Evolutionary conservation across 1,139 yeast genomes (phyloP), one percentile per base, ranked within the genome.

Genomic region (Kurtzmaniella quercitrusa): DNA sequence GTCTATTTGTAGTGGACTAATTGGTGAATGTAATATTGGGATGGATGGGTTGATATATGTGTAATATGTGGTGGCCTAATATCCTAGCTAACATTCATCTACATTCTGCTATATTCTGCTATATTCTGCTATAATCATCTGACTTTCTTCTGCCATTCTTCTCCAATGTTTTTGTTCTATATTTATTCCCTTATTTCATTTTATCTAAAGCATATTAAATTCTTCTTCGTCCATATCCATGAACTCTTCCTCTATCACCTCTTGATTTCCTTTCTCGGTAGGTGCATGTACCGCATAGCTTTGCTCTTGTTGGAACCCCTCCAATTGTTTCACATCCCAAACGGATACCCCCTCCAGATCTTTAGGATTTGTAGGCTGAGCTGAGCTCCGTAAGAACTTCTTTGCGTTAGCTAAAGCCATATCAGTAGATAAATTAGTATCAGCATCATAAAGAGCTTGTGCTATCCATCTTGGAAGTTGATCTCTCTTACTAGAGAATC

Each of bases 381-480:
- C 98, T 78, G 91, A 81, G 3, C 91, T 85, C 54, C 98, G 73
- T 58, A 93, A 71, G 58, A 93, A 93, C 64, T 90, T 91, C 59
- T 89, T 91, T 1, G 98, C 95, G 44, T 87, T 83, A 0, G 98
- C 96, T 46, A 93, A 77, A 0, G 98, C 98, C 97, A 93, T 93
- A 66, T 93, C 99, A 0, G 98, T 93, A 0, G 97, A 90, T 45
- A 93, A 68, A 54, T 91, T 93, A 2, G 88, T 79, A 58, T 93
- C 98, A 0, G 97, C 91, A 59, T 93, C 98, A 29, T 85, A 71
- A 47, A 93, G 74, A 1, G 93, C 97, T 57, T 93, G 98, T 0
- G 91, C 85, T 41, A 93, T 93, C 99, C 99, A 93, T 61, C 89
- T 91, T 0, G 99, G 99, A 43, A 93, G 67, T 62, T 93, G 98